These are phyloP conservation scores for Lepidium sativum DNA, from an alignment of 345 rosid species.

Conservation along the genomic window DNA sequence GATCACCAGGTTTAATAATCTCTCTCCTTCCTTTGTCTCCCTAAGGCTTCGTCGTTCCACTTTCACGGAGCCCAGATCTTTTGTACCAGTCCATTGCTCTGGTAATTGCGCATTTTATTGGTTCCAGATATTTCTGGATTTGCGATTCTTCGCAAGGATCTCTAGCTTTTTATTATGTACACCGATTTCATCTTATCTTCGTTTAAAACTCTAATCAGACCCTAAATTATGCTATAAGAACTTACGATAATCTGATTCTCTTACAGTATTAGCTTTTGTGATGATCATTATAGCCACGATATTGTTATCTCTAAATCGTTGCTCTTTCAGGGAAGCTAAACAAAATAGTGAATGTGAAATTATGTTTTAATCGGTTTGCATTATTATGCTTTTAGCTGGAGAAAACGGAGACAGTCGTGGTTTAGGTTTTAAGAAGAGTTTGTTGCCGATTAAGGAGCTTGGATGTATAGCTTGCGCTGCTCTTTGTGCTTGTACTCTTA, in stretches of 20 bases:
- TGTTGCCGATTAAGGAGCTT: slow-evolving; percentile 43
- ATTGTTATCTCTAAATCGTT: neutral
- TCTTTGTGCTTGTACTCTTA: slow-evolving; percentile 59
- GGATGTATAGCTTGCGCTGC: slow-evolving; percentile 55
- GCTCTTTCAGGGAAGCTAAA: neutral
- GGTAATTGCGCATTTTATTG: slow-evolving; percentile 20
- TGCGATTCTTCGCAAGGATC: neutral
- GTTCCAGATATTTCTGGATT: neutral
- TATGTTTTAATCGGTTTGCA: neutral
- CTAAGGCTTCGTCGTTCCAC: slow-evolving; percentile 13
- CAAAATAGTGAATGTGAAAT: neutral
- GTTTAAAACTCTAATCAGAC: neutral
- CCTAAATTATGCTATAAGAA: neutral
- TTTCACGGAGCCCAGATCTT: slow-evolving; percentile 18
- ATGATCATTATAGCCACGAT: neutral
- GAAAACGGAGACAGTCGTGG: slow-evolving; percentile 30
- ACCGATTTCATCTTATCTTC: neutral
- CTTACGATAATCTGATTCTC: neutral
- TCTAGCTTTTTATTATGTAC: neutral
- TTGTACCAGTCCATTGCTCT: slow-evolving; percentile 37
- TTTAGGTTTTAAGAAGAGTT: slow-evolving; percentile 20
- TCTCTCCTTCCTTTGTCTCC: slow-evolving; percentile 11
- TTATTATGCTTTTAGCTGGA: slow-evolving; percentile 19
- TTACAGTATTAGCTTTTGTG: neutral
- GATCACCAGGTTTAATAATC: slow-evolving; percentile 12